Evolutionary conservation across 225 moss, liverwort and hornwort genomes (phyloP), one percentile per base, ranked within the genome.

Genomic region (Marchantia paleacea): DNA sequence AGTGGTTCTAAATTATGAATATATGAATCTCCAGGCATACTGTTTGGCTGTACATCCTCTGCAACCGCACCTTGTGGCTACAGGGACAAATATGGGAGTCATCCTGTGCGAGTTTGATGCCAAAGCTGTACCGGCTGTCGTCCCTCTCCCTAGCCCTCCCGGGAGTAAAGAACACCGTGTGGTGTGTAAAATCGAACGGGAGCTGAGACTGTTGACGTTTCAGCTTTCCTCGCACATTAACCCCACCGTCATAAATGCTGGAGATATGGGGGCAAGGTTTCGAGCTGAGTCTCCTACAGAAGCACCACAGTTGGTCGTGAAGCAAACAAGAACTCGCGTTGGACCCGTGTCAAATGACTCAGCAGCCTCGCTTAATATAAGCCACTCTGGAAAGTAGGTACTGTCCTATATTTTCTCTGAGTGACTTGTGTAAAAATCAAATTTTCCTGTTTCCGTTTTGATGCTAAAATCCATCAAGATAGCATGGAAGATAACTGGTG

Each of bases 381-480:
- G 97, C 90, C 89, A 83, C 87, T 92, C 95, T 91, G 97, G 97
- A 90, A 99, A 94, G 97, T 99, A 88, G 89, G 97, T 90, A 75
- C 83, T 83, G 85, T 79, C 79, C 84, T 80, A 25, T 29, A 26
- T 55, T 71, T 52, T 79, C 52, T 52, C 31, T 75, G 64, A 28
- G 78, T 78, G 16, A n/a, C 7, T 69, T 78, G 54, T 57, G 18
- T 39, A 82, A 26, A 55, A 54, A 28, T 54, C 22, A 20, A 22
- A 24, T 20, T 62, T 4, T 62, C 6, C 62, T 62, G 1, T 22
- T 62, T n/a, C 6, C 7, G 22, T 22, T 61, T 72, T 72, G 50
- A 51, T 12, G 19, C 39, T 39, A 5, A 39, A 39, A 39, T 39
- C 39, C 5, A 5, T 39, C 39, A 39, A 39, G 39, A 39, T 39